A percentile compares a stretch with the other conserved stretches of the same genome.
phyloP scores from a whole-genome alignment of 73 alveolate genomes.

The Paramecium pentaurelia region DNA sequence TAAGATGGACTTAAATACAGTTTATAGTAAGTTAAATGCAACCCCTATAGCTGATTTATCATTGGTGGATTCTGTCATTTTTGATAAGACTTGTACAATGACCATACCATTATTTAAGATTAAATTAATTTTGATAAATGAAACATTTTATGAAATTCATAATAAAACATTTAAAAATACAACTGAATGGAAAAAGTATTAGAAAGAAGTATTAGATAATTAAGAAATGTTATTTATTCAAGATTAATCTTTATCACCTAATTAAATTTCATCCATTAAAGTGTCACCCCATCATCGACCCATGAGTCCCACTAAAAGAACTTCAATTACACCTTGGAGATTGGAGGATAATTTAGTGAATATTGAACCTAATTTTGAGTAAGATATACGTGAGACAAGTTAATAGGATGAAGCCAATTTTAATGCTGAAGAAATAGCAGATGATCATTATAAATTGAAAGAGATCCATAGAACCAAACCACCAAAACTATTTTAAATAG shows the following conservation, averaged over 20 bases:
- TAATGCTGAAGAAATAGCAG: neutral
- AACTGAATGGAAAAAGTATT: neutral
- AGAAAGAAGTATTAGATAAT: neutral
- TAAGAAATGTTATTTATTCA: neutral
- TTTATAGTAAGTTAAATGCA: neutral
- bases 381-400: neutral
- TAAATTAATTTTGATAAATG: neutral
- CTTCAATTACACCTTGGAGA: neutral
- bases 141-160: neutral
- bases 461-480: neutral
- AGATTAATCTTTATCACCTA: neutral
- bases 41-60: constrained; percentile 34
- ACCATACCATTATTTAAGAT: neutral
- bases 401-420: constrained; percentile 30
- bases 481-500: neutral
- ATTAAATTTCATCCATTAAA: neutral
- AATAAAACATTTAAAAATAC: neutral
- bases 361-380: neutral
- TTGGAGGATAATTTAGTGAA: neutral
- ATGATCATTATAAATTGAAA: constrained; percentile 10
- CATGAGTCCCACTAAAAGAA: neutral
- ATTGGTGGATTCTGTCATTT: neutral
- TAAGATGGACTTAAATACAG: neutral
- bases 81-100: constrained; percentile 27
- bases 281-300: neutral